These are phyloP conservation scores for Cryptococcus deneoformans DNA, from an alignment of 1,284 basidiomycete species.

Conservation along the genomic window DNA sequence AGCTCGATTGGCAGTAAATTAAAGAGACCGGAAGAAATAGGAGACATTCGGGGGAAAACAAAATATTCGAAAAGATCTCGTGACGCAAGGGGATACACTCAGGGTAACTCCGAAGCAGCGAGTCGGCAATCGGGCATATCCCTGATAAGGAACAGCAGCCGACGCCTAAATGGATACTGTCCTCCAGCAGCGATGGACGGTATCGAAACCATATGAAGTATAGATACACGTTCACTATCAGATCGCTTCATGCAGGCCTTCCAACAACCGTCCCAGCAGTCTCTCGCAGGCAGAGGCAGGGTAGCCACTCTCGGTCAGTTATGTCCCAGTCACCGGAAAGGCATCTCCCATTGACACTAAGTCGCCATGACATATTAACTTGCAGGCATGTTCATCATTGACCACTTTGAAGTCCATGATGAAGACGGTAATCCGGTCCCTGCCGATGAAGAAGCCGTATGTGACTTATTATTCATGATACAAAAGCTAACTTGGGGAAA, in stretches of 20 bases:
- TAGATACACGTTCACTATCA: not conserved
- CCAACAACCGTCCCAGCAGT: not conserved
- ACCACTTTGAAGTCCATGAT: conserved; percentile 67
- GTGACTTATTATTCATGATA: conserved; percentile 1
- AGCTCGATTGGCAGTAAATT: not conserved
- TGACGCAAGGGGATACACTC: not conserved
- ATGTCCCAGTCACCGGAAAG: not conserved
- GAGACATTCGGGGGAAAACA: not conserved
- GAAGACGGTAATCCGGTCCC: conserved; percentile 56
- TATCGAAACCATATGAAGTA: too few relatives aligned
- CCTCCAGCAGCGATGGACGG: too few relatives aligned
- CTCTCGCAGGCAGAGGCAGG: conserved; percentile 14
- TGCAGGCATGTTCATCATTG: conserved; percentile 87
- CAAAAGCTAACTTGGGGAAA: conserved; percentile 36
- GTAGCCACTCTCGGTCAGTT: conserved; percentile 25
- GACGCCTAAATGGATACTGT: not conserved
- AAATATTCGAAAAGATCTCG: not conserved
- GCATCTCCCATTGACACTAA: not conserved
- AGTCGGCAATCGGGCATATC: not conserved
- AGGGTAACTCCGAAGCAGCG: not conserved
- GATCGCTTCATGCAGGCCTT: not conserved
- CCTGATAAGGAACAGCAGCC: not conserved
- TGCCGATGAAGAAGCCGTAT: conserved; percentile 41
- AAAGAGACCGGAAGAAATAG: not conserved
- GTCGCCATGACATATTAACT: not conserved